phyloP scores from a whole-genome alignment of 2,329 filamentous ascomycete species.

The Clonostachys rhizophaga region DNA sequence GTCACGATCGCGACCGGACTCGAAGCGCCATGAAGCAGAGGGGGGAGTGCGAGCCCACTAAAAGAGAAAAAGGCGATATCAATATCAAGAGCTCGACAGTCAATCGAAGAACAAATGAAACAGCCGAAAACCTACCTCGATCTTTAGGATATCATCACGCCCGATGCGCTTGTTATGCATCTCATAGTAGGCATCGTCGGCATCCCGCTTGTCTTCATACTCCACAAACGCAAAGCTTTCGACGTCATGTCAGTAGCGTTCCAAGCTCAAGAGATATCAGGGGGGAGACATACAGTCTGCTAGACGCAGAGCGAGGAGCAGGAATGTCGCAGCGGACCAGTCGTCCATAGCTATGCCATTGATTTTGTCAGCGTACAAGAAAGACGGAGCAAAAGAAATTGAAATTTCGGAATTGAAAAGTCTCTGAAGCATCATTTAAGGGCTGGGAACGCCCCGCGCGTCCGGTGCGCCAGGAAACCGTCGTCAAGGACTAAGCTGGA shows the following conservation, averaged over 20 bases:
- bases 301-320: conserved; percentile 87
- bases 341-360: conserved; percentile 73
- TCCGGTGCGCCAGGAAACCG: too few relatives aligned
- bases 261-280: neutral
- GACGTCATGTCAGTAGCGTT: neutral
- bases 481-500: too few relatives aligned
- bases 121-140: conserved; percentile 64
- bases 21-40: conserved; percentile 97
- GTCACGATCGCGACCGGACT: conserved; percentile 78
- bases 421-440: too few relatives aligned
- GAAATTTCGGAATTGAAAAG: too few relatives aligned
- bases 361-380: conserved; percentile 30
- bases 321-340: conserved; percentile 98
- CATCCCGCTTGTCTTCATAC: conserved; percentile 97
- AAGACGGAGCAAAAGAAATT: too few relatives aligned
- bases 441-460: too few relatives aligned
- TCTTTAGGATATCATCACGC: conserved; percentile 92
- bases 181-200: conserved; percentile 98
- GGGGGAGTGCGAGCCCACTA: conserved; percentile 98
- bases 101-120: neutral
- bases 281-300: conserved; percentile 75
- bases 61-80: neutral
- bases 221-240: conserved; percentile 92
- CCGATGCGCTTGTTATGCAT: conserved; percentile 99
- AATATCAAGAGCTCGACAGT: neutral